A percentile compares a stretch with the other conserved stretches of the same genome.
phyloP scores from a whole-genome alignment of 352 stramenopile species.

The Phytophthora vignae region DNA sequence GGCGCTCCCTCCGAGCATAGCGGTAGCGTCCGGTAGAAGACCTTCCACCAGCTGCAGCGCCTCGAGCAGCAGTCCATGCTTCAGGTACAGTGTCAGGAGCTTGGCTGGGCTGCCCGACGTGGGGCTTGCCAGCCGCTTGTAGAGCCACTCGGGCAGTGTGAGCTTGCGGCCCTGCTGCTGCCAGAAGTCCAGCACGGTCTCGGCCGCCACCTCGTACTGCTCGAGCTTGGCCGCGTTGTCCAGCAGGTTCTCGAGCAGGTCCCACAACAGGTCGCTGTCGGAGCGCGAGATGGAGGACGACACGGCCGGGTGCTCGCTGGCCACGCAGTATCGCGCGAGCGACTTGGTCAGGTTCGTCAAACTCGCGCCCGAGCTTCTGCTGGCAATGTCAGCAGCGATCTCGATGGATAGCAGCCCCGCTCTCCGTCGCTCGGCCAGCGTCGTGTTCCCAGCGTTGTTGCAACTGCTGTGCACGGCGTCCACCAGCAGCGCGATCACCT shows the following conservation, averaged over 20 bases:
- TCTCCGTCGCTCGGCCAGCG: slow-evolving; percentile 53
- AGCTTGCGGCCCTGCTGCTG: slow-evolving; percentile 59
- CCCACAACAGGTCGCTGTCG: slow-evolving; percentile 61
- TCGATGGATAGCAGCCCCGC: slow-evolving; percentile 58
- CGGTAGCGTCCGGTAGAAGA: slow-evolving; percentile 42
- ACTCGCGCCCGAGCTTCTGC: slow-evolving; percentile 13
- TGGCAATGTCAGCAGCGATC: slow-evolving; percentile 58
- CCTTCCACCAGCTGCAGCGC: slow-evolving; percentile 61
- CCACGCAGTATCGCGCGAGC: slow-evolving; percentile 70
- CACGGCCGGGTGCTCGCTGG: slow-evolving; percentile 41
- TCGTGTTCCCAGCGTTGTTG: slow-evolving; percentile 30
- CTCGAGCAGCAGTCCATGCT: slow-evolving; percentile 71
- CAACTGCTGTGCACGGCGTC: slow-evolving; percentile 46
- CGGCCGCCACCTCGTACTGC: slow-evolving; percentile 67
- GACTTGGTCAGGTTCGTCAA: slow-evolving; percentile 68
- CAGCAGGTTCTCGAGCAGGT: slow-evolving; percentile 62
- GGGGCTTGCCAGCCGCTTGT: slow-evolving; percentile 44
- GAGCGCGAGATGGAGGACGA: slow-evolving; percentile 33
- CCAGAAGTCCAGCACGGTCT: slow-evolving; percentile 67
- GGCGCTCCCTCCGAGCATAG: slow-evolving; percentile 11
- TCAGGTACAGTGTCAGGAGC: slow-evolving; percentile 65
- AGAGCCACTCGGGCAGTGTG: slow-evolving; percentile 66
- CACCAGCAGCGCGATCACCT: slow-evolving; percentile 66
- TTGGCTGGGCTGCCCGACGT: slow-evolving; percentile 59
- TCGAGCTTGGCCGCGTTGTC: slow-evolving; percentile 42